These are phyloP conservation scores for Clonostachys byssicola DNA, from an alignment of 2,329 filamentous ascomycete genomes.

Conservation along the genomic window DNA sequence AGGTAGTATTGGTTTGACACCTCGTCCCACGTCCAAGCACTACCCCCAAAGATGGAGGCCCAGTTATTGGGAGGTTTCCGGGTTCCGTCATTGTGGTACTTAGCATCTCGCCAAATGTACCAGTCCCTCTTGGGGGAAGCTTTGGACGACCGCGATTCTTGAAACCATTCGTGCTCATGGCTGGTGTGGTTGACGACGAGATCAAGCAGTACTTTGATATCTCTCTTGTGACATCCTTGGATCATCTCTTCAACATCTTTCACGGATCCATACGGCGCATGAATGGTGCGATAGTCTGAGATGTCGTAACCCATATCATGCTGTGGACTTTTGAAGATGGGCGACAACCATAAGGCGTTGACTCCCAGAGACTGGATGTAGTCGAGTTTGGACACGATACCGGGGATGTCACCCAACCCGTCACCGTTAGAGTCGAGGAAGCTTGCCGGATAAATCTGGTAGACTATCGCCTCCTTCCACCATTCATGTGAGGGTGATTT, in stretches of 20 bases:
- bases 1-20: conserved; percentile 66
- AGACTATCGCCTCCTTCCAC: conserved; percentile 54
- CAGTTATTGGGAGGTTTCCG: conserved; percentile 68
- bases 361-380: conserved; percentile 58
- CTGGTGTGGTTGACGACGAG: conserved; percentile 76
- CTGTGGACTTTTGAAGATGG: conserved; percentile 59
- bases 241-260: conserved; percentile 61
- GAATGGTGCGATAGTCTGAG: conserved; percentile 60
- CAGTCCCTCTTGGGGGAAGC: conserved; percentile 58
- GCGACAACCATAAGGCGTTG: conserved; percentile 63
- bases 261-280: conserved; percentile 63
- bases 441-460: conserved; percentile 54
- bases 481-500: conserved; percentile 17
- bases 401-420: conserved; percentile 57
- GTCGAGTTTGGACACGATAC: conserved; percentile 55
- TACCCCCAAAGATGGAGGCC: conserved; percentile 49
- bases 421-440: conserved; percentile 54
- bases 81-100: conserved; percentile 44
- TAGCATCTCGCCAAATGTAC: conserved; percentile 50
- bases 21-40: conserved; percentile 60
- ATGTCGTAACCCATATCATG: conserved; percentile 72
- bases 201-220: conserved; percentile 69
- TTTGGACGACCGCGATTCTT: conserved; percentile 53
- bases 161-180: conserved; percentile 53
- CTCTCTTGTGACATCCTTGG: conserved; percentile 50